Evolutionary conservation across 768 basidiomycete species (phyloP), one percentile per base, ranked within the genome.

Genomic region (Rhodotorula toruloides): DNA sequence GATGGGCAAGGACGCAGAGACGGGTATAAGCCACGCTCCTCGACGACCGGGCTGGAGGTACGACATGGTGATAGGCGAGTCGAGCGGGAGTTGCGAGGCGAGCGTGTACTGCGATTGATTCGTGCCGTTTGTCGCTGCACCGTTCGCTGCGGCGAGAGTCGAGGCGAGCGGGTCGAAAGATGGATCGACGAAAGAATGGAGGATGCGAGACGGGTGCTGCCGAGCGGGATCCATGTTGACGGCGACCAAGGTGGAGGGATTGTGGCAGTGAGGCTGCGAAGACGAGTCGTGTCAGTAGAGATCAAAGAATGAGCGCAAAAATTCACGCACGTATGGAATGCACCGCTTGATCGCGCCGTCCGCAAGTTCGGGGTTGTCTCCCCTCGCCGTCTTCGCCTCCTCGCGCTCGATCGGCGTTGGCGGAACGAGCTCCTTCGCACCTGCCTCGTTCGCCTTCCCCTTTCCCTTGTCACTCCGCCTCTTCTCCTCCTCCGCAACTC

Each of bases 21-120:
- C 10, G 1, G 68, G 68, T 29, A 70, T 27, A 21, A 70, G 34
- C 64, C 64, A 70, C 4, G 52, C 39, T 4, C 68, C 68, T 21
- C 58, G 56, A 5, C 68, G 60, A 27, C 64, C 63, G 17, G 61
- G n/a, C 10, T 22, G 14, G 53, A 54, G 53, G 37, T n/a, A n/a
- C n/a, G 37, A 17, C 1, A 37, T 25, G 5, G 37, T 42, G 29
- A 29, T 21, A 31, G 17, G 34, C 21, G 34, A 36, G 22, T 37
- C 34, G 34, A 22, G 10, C 52, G 32, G 34, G 36, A 53, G 52
- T 10, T 47, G 21, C 46, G n/a, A 13, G 9, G 21, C 11, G 36
- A 34, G 27, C 11, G 27, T n/a, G n/a, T n/a, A 11, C 37, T 42
- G 25, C 22, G 21, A 21, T 16, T 34, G 29, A n/a, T n/a, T n/a